These are phyloP conservation scores for Cadophora gregata DNA, from an alignment of 2,329 filamentous ascomycete species.

Conservation along the genomic window DNA sequence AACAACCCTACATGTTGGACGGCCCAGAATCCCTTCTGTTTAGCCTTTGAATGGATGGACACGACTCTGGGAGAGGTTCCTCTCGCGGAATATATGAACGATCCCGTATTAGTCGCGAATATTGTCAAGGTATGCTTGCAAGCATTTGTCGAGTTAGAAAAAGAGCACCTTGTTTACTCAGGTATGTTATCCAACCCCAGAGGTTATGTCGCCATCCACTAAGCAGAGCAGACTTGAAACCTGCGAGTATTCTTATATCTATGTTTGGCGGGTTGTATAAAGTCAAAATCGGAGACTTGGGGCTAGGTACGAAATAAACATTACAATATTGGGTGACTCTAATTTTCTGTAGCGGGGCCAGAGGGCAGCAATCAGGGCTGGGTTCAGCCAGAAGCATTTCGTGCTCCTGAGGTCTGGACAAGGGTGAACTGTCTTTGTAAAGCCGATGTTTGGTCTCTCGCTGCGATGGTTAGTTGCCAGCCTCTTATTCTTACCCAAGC, in stretches of 20 bases:
- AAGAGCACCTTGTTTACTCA: slow-evolving; percentile 12
- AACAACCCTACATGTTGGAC: slow-evolving; percentile 4
- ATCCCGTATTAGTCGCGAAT: slow-evolving; percentile 11
- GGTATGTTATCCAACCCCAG: not conserved
- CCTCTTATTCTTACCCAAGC: slow-evolving; percentile 25
- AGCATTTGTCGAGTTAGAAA: slow-evolving; percentile 10
- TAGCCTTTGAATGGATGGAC: slow-evolving; percentile 14
- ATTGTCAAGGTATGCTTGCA: slow-evolving; percentile 14
- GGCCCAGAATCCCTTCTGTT: slow-evolving; percentile 3
- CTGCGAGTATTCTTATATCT: slow-evolving; percentile 10
- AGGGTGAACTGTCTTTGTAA: slow-evolving; percentile 29
- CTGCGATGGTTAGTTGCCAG: slow-evolving; percentile 29
- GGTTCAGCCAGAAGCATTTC: slow-evolving; percentile 14
- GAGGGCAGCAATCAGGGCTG: slow-evolving; percentile 2
- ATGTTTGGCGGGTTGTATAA: not conserved
- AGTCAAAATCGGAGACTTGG: slow-evolving; percentile 9
- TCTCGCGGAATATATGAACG: slow-evolving; percentile 7
- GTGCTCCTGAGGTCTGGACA: slow-evolving; percentile 29
- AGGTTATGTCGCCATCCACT: slow-evolving; percentile 5
- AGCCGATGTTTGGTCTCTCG: slow-evolving; percentile 30
- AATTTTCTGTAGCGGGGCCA: slow-evolving; percentile 11
- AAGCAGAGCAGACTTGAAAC: slow-evolving; percentile 15
- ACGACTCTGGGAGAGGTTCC: slow-evolving; percentile 10
- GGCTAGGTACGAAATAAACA: slow-evolving; percentile 4
- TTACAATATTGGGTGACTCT: not conserved